These are phyloP conservation scores for Gymnopus androsaceus DNA, from an alignment of 1,284 basidiomycete genomes.

Conservation along the genomic window DNA sequence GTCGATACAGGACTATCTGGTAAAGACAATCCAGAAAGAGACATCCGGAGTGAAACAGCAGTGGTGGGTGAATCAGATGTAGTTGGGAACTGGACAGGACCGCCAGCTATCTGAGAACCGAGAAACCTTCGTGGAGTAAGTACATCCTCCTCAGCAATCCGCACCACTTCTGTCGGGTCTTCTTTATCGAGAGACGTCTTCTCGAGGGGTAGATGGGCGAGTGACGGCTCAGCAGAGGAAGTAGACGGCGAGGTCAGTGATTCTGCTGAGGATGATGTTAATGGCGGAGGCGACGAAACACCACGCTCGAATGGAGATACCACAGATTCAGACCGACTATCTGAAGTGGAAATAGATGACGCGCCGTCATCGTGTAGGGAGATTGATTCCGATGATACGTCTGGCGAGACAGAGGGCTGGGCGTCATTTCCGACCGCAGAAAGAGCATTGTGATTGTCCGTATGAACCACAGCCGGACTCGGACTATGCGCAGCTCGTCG, in stretches of 20 bases:
- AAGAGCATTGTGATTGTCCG: not conserved
- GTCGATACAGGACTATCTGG: conserved; percentile 19
- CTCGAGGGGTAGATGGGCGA: conserved; percentile 36
- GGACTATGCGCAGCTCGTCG: conserved; percentile 14
- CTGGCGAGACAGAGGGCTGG: conserved; percentile 11
- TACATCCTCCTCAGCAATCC: conserved; percentile 20
- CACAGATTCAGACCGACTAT: conserved; percentile 28
- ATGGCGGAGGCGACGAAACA: conserved; percentile 32
- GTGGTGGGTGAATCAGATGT: conserved; percentile 24
- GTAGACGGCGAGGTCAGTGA: conserved; percentile 45
- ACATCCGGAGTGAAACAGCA: conserved; percentile 34
- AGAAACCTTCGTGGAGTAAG: conserved; percentile 13
- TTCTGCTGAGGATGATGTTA: conserved; percentile 48
- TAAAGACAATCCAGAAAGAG: conserved; percentile 37
- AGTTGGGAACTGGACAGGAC: conserved; percentile 39
- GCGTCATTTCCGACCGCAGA: not conserved
- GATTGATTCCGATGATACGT: conserved; percentile 29
- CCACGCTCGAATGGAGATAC: conserved; percentile 17
- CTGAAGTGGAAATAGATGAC: conserved; percentile 40
- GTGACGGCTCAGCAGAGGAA: conserved; percentile 41
- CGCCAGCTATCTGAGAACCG: conserved; percentile 14
- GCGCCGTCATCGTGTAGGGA: conserved; percentile 31
- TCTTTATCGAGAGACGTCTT: conserved; percentile 22
- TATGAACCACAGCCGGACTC: not conserved
- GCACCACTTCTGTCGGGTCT: conserved; percentile 1